Conservation (phyloP, 192 early-diverging fungal species). For the Fimicolochytrium jonesii region DNA sequence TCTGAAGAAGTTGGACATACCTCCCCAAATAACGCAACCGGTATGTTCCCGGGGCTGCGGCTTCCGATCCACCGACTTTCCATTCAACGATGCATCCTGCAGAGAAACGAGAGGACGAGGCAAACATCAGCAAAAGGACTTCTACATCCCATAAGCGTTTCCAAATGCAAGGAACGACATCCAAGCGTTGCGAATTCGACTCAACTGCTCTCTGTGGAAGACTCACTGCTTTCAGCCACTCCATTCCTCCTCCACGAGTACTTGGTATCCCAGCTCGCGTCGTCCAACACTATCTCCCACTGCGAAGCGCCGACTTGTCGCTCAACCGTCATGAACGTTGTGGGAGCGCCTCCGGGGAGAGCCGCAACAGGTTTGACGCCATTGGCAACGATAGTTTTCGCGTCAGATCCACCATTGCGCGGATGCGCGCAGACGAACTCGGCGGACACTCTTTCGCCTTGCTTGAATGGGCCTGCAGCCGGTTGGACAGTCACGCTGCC, state of each 20-base stretch:
- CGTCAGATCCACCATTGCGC: constrained; percentile 30
- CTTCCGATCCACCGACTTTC: constrained; percentile 26
- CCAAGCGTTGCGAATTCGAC: no score
- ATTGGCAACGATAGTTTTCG: neutral
- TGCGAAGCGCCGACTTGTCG: constrained; percentile 4
- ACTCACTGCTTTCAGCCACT: constrained; percentile 28
- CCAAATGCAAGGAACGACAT: neutral
- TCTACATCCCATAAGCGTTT: neutral
- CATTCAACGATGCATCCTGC: constrained; percentile 29
- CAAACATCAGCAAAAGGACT: neutral
- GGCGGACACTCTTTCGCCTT: constrained; percentile 23
- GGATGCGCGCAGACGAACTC: constrained; percentile 46
- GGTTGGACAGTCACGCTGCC: constrained; percentile 33
- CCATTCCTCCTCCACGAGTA: constrained; percentile 37
- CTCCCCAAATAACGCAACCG: constrained; percentile 33
- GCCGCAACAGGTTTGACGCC: neutral
- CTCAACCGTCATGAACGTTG: constrained; percentile 40
- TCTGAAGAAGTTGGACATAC: neutral
- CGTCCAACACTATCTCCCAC: constrained; percentile 38
- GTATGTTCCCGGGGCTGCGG: constrained; percentile 34
- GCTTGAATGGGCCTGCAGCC: neutral
- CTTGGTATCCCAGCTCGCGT: constrained; percentile 43
- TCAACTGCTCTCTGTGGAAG: no score
- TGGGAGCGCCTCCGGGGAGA: constrained; percentile 5
- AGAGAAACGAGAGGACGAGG: neutral